Conservation (phyloP, 2,329 filamentous ascomycete species). For the Boeremia exigua region DNA sequence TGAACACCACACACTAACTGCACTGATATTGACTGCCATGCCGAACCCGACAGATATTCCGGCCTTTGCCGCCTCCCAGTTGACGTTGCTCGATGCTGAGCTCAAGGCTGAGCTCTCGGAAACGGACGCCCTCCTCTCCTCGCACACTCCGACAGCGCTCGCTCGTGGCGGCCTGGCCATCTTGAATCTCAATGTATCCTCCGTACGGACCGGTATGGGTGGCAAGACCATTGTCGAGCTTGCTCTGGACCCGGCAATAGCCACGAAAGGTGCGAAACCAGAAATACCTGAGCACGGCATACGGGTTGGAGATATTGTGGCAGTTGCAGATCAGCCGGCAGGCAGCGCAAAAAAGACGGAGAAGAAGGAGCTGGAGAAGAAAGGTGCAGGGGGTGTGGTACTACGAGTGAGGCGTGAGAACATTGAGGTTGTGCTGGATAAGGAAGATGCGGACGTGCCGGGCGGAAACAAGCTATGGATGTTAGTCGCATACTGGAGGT, state of each 20-base stretch:
- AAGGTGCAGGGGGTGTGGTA: slow-evolving; percentile 74
- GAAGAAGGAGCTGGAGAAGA: slow-evolving; percentile 72
- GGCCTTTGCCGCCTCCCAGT: slow-evolving; percentile 73
- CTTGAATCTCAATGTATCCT: slow-evolving; percentile 74
- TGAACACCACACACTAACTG: slow-evolving; percentile 3
- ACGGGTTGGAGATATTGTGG: slow-evolving; percentile 77
- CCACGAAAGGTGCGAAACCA: slow-evolving; percentile 50
- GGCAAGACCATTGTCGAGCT: slow-evolving; percentile 92
- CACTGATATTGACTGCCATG: slow-evolving; percentile 22
- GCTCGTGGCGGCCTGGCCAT: slow-evolving; percentile 80
- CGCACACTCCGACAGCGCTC: slow-evolving; percentile 71
- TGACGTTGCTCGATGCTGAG: slow-evolving; percentile 72
- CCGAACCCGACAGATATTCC: slow-evolving; percentile 60
- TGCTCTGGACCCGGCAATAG: slow-evolving; percentile 71
- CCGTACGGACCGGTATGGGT: slow-evolving; percentile 85
- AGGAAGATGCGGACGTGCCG: slow-evolving; percentile 63
- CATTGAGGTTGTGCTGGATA: slow-evolving; percentile 73
- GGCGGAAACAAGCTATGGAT: slow-evolving; percentile 65
- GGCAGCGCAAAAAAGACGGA: slow-evolving; percentile 74
- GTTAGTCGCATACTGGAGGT: slow-evolving; percentile 52
- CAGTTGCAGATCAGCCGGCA: slow-evolving; percentile 75
- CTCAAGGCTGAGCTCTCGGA: slow-evolving; percentile 75
- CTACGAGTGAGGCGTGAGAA: slow-evolving; percentile 64
- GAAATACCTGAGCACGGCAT: slow-evolving; percentile 78
- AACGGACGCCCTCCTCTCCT: slow-evolving; percentile 70